These are phyloP conservation scores for Hypomyces perniciosus DNA, from an alignment of 2,329 filamentous ascomycete species.

Conservation along the genomic window DNA sequence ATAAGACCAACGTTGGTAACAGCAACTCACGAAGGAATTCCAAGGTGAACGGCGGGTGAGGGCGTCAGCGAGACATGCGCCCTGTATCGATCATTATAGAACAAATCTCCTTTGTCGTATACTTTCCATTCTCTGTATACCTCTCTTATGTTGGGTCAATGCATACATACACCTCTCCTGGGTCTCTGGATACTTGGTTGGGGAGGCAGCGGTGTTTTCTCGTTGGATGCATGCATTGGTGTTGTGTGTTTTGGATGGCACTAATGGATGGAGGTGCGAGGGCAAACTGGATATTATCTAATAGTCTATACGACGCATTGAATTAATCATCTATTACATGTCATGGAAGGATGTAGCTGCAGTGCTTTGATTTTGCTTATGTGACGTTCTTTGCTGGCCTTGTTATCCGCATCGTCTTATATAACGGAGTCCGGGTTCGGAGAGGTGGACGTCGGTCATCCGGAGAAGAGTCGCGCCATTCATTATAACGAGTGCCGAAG, in stretches of 20 bases:
- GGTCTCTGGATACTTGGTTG: conserved; percentile 11
- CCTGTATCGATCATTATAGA: not conserved
- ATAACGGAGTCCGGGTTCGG: conserved; percentile 7
- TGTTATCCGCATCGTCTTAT: not conserved
- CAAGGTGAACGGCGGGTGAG: conserved; percentile 29
- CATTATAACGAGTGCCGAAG: not conserved
- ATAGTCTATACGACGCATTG: conserved; percentile 5
- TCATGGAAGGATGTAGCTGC: conserved; percentile 1
- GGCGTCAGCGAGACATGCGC: not conserved
- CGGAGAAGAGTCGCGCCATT: not conserved
- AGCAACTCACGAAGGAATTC: conserved; percentile 27
- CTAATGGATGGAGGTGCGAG: conserved; percentile 1
- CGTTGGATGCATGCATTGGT: conserved; percentile 5
- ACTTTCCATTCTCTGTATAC: conserved; percentile 11
- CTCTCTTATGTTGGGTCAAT: not conserved
- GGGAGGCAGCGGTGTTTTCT: conserved; percentile 11
- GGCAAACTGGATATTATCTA: conserved; percentile 7
- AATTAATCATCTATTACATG: conserved; percentile 5
- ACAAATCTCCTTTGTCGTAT: not conserved
- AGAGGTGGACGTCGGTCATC: conserved; percentile 1
- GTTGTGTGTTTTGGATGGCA: conserved; percentile 6
- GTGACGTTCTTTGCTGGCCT: not conserved
- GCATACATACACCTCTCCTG: conserved; percentile 6
- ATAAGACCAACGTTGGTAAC: conserved; percentile 29
- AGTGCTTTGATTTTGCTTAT: not conserved